Percentiles rank a stretch among this genome's conserved stretches.
phyloP scores from a whole-genome alignment of 257 asterid species.

The Orobanche coerulescens region DNA sequence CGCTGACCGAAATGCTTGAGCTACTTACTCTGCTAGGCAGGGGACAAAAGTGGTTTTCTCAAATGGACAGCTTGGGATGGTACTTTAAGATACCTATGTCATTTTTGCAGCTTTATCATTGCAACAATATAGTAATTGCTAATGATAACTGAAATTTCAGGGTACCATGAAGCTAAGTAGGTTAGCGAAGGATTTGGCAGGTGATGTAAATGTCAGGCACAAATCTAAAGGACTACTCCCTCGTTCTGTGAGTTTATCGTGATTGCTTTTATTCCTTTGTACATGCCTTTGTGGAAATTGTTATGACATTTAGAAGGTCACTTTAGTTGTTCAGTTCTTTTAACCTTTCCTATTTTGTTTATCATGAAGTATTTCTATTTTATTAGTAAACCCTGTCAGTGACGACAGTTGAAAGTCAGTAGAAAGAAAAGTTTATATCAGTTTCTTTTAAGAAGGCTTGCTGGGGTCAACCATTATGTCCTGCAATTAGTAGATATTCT shows the following conservation, averaged over 20 bases:
- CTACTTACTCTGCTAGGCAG: slow-evolving; percentile 76
- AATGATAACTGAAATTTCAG: slow-evolving; percentile 34
- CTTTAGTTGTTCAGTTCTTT: slow-evolving; percentile 11
- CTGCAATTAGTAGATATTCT: not conserved
- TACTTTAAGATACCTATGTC: no score
- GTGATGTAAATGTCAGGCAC: slow-evolving; percentile 70
- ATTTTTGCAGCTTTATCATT: slow-evolving; percentile 6
- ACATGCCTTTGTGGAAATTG: not conserved
- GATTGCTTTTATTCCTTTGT: not conserved
- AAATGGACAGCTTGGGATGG: no score
- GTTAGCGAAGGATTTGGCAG: slow-evolving; percentile 71
- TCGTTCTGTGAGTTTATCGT: slow-evolving; percentile 67
- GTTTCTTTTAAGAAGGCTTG: no score
- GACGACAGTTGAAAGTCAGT: no score
- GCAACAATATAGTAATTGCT: not conserved
- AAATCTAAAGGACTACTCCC: slow-evolving; percentile 83
- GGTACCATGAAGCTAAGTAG: slow-evolving; percentile 75
- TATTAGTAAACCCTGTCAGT: no score
- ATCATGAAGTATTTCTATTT: not conserved
- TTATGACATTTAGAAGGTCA: slow-evolving; percentile 12
- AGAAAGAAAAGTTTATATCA: slow-evolving; percentile 9
- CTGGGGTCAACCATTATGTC: no score
- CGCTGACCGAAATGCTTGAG: slow-evolving; percentile 90
- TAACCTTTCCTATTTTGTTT: not conserved
- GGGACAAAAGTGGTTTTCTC: no score